Evolutionary conservation across 805 yeast species (phyloP).

Genomic region (Kluyveromyces lactis): DNA sequence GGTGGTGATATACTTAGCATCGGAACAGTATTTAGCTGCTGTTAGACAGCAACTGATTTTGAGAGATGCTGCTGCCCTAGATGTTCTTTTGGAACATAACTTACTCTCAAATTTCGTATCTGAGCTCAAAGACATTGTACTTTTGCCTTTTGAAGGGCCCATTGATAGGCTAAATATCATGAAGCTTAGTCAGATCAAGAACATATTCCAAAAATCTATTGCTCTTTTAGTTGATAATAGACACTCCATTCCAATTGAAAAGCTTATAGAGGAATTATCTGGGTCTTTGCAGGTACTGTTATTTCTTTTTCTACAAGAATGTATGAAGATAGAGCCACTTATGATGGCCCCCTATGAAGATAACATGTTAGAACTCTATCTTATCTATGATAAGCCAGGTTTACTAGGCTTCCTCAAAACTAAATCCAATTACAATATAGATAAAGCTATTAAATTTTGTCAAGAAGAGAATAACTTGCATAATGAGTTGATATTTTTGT

Average conservation of each 20-base stretch:
- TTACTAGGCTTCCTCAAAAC: constrained; percentile 55
- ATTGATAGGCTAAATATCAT: constrained; percentile 32
- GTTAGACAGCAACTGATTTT: constrained; percentile 52
- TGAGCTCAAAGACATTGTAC: constrained; percentile 44
- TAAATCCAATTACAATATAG: constrained; percentile 58
- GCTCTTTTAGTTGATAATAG: constrained; percentile 51
- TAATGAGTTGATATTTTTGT: constrained; percentile 71
- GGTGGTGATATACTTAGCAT: constrained; percentile 46
- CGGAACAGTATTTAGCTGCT: constrained; percentile 54
- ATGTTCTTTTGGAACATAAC: constrained; percentile 55
- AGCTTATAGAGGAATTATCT: constrained; percentile 41
- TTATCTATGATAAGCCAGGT: constrained; percentile 45
- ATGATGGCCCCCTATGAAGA: constrained; percentile 54
- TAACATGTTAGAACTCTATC: constrained; percentile 54
- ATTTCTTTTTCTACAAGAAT: constrained; percentile 55
- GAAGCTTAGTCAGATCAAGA: constrained; percentile 35
- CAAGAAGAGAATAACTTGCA: constrained; percentile 33
- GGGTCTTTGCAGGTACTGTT: constrained; percentile 40
- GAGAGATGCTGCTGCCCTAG: constrained; percentile 46
- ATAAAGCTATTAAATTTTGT: constrained; percentile 60
- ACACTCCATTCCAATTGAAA: constrained; percentile 52
- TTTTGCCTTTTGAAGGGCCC: constrained; percentile 30
- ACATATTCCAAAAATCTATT: constrained; percentile 37
- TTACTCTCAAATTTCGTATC: constrained; percentile 43
- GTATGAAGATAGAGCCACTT: constrained; percentile 49